Evolutionary conservation across 2,329 filamentous ascomycete species (phyloP).

Genomic region (Plectosphaerella cucumerina): DNA sequence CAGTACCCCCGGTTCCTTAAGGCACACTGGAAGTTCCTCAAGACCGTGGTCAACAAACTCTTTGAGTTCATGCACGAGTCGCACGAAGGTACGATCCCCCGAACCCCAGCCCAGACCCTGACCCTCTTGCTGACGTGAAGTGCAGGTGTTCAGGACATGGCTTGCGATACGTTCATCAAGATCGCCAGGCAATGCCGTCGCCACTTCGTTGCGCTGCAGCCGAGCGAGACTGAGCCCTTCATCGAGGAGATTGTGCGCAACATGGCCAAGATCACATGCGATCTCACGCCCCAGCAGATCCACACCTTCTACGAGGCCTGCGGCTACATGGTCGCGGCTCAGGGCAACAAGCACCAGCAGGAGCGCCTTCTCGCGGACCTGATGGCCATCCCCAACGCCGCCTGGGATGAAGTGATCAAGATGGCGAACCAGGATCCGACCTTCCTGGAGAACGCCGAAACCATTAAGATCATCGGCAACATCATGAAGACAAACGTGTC

Average conservation of each 20-base stretch:
- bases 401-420: constrained; percentile 93
- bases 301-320: constrained; percentile 99
- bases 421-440: constrained; percentile 80
- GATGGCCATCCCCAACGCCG: constrained; percentile 89
- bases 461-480: constrained; percentile 97
- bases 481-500: constrained; percentile 99
- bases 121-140: not conserved
- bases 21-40: constrained; percentile 99
- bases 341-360: constrained; percentile 91
- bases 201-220: constrained; percentile 94
- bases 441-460: constrained; percentile 86
- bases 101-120: not conserved
- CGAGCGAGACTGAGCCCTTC: constrained; percentile 90
- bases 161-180: constrained; percentile 99
- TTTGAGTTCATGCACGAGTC: constrained; percentile 99
- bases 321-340: constrained; percentile 97
- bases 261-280: constrained; percentile 91
- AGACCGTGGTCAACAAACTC: constrained; percentile 98
- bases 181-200: constrained; percentile 97
- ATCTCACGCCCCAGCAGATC: constrained; percentile 92
- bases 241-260: constrained; percentile 98
- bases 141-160: constrained; percentile 95
- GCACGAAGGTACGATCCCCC: constrained; percentile 72
- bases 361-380: constrained; percentile 87
- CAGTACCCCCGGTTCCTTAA: constrained; percentile 98